Evolutionary conservation across 2,329 filamentous ascomycete species (phyloP).

Genomic region (Chrysoporthe puriensis): DNA sequence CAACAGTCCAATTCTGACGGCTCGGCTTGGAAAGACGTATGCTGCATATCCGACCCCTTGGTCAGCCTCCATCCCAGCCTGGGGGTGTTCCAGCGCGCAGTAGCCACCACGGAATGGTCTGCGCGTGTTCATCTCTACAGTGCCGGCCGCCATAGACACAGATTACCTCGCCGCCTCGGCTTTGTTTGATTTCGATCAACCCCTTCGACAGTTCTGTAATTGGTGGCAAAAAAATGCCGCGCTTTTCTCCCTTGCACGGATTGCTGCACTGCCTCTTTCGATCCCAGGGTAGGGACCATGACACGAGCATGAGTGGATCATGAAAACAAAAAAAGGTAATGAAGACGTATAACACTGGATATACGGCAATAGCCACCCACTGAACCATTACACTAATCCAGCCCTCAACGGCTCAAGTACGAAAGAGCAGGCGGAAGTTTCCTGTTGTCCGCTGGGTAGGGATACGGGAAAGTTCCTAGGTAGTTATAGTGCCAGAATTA

Average conservation of each 20-base stretch:
- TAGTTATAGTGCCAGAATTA: neutral
- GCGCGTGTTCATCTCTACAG: no score
- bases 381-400: neutral
- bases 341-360: conserved; percentile 14
- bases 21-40: neutral
- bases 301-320: neutral
- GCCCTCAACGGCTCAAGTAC: neutral
- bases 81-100: neutral
- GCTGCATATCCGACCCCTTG: neutral
- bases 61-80: neutral
- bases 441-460: neutral
- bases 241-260: no score
- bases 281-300: neutral
- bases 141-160: no score
- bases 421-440: neutral
- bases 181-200: neutral
- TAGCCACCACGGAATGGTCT: neutral
- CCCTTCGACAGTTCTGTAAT: neutral
- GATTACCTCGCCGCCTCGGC: no score
- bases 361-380: conserved; percentile 1
- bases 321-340: neutral
- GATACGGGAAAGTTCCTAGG: neutral
- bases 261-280: neutral
- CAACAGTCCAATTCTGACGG: neutral
- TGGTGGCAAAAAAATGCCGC: no score